Evolutionary conservation across 768 basidiomycete species (phyloP).

Genomic region (Tricholoma bakamatsutake): DNA sequence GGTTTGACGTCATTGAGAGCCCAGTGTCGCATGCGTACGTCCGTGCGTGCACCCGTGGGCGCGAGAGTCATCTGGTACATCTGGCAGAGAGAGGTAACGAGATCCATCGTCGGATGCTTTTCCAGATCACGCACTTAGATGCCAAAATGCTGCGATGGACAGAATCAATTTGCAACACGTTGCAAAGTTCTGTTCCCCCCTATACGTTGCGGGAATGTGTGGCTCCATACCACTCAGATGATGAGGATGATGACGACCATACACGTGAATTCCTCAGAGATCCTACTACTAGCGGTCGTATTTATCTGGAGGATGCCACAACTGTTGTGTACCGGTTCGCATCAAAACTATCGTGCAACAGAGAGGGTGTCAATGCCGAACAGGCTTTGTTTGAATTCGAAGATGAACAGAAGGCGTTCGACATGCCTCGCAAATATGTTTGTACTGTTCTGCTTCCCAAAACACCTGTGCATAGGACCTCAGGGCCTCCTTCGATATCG

Average conservation of each 20-base stretch:
- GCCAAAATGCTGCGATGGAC: constrained; percentile 45
- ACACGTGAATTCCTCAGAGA: constrained; percentile 44
- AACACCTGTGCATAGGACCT: constrained; percentile 33
- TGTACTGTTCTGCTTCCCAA: constrained; percentile 48
- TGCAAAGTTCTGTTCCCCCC: constrained; percentile 40
- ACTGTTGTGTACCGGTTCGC: constrained; percentile 50
- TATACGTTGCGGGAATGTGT: constrained; percentile 31
- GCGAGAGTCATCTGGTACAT: constrained; percentile 50
- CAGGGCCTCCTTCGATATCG: constrained; percentile 40
- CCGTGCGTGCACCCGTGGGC: constrained; percentile 40
- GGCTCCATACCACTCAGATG: constrained; percentile 43
- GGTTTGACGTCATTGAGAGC: constrained; percentile 59
- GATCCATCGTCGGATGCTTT: constrained; percentile 47
- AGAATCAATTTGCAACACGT: constrained; percentile 32
- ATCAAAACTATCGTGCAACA: constrained; percentile 15
- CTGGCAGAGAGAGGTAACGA: constrained; percentile 59
- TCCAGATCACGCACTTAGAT: constrained; percentile 33
- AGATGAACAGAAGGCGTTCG: constrained; percentile 25
- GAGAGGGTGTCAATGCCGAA: constrained; percentile 8
- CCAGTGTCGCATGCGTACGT: constrained; percentile 54
- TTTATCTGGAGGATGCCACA: constrained; percentile 55
- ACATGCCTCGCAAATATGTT: constrained; percentile 23
- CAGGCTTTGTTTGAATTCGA: constrained; percentile 36
- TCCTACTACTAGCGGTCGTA: constrained; percentile 53
- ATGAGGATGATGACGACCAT: constrained; percentile 39